Evolutionary conservation across 2,329 filamentous ascomycete genomes (phyloP).

Genomic region (Fusarium hostae): DNA sequence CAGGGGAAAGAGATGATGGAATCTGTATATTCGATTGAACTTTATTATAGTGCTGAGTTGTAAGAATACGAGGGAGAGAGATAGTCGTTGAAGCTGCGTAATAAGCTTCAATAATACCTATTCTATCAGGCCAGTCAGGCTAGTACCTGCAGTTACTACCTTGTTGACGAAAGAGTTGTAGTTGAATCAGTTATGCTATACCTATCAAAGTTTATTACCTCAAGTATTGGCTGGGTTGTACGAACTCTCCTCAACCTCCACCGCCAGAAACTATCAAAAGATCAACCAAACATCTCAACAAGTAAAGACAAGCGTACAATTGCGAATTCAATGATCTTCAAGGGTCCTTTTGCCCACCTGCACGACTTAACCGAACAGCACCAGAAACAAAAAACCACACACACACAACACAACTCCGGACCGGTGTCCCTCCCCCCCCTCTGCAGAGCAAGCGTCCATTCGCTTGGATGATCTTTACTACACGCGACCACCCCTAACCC

Average conservation of each 20-base stretch:
- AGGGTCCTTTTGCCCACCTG: slow-evolving; percentile 25
- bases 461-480: slow-evolving; percentile 41
- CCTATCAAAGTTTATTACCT: not conserved
- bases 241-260: slow-evolving; percentile 8
- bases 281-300: slow-evolving; percentile 5
- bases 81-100: not conserved
- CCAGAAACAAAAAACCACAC: not conserved
- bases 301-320: not conserved
- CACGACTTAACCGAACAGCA: slow-evolving; percentile 2
- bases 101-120: slow-evolving; percentile 2
- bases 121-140: not conserved
- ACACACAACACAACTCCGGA: slow-evolving; percentile 9
- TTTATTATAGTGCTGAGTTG: not conserved
- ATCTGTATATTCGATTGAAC: slow-evolving; percentile 12
- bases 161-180: not conserved
- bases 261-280: not conserved
- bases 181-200: not conserved
- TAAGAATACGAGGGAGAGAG: not conserved
- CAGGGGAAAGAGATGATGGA: slow-evolving; percentile 18
- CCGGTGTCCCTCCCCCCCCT: slow-evolving; percentile 20
- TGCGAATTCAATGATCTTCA: slow-evolving; percentile 21
- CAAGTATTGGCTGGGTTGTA: not conserved
- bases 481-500: slow-evolving; percentile 36
- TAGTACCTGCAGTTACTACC: not conserved
- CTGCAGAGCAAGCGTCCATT: slow-evolving; percentile 18